Conservation (phyloP, 108 stramenopile genomes). For the Nitzschia sp. region DNA sequence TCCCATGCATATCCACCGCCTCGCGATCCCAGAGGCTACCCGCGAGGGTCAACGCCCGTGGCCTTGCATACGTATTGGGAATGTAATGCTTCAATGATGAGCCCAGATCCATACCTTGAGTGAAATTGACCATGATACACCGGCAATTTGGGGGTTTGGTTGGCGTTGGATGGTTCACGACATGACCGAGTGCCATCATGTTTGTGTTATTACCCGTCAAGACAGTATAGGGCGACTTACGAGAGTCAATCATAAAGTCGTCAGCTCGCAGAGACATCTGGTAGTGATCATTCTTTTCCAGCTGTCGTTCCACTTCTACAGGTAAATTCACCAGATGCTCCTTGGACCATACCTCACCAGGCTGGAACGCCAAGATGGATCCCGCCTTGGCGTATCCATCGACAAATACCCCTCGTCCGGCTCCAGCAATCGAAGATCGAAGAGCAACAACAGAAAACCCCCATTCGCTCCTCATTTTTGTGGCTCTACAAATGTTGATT, state of each 20-base stretch:
- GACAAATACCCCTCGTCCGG: conserved; percentile 81
- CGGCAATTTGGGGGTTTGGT: conserved; percentile 54
- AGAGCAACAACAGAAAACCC: conserved; percentile 56
- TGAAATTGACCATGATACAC: conserved; percentile 72
- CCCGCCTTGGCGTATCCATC: conserved; percentile 81
- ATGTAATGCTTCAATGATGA: conserved; percentile 33
- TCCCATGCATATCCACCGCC: conserved; percentile 72
- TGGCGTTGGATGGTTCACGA: conserved; percentile 80
- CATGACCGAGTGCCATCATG: conserved; percentile 77
- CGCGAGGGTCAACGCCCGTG: conserved; percentile 43
- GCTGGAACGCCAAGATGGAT: conserved; percentile 77
- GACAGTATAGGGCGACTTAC: conserved; percentile 78
- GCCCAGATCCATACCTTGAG: conserved; percentile 48
- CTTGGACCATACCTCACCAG: conserved; percentile 80
- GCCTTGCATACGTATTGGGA: conserved; percentile 78
- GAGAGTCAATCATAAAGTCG: conserved; percentile 79
- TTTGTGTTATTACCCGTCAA: conserved; percentile 50
- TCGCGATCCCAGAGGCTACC: conserved; percentile 50
- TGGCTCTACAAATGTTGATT: conserved; percentile 66
- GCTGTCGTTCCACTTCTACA: conserved; percentile 48
- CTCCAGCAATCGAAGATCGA: conserved; percentile 67
- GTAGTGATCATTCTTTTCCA: conserved; percentile 62
- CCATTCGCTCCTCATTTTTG: conserved; percentile 40
- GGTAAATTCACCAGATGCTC: conserved; percentile 59
- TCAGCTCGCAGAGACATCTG: conserved; percentile 80